phyloP scores from a whole-genome alignment of 192 early-diverging fungal genomes.

The Entomortierella beljakovae region DNA sequence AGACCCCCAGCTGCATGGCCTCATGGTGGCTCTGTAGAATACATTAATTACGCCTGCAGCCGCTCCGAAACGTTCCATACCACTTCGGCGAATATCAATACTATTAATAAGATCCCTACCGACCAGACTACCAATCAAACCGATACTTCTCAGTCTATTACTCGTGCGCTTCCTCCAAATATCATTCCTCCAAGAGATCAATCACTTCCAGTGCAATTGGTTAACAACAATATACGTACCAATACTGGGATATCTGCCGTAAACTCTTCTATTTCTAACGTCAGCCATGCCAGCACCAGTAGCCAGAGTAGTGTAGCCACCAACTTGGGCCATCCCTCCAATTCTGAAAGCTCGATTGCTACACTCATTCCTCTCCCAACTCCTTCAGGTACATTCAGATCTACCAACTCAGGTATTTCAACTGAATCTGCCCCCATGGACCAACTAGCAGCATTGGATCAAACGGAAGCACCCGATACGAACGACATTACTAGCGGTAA shows the following conservation, averaged over 20 bases:
- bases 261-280: constrained; percentile 28
- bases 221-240: constrained; percentile 17
- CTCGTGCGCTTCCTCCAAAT: neutral
- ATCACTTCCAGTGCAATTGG: constrained; percentile 7
- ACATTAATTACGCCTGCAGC: constrained; percentile 35
- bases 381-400: constrained; percentile 22
- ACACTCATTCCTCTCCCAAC: constrained; percentile 34
- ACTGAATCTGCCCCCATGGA: constrained; percentile 18
- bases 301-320: constrained; percentile 7
- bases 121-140: neutral
- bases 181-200: neutral
- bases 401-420: neutral
- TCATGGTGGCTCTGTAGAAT: constrained; percentile 40
- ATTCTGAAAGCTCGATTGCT: constrained; percentile 23
- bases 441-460: constrained; percentile 19
- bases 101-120: constrained; percentile 4
- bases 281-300: constrained; percentile 18
- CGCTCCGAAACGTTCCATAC: constrained; percentile 1
- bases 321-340: constrained; percentile 10
- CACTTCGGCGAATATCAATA: neutral
- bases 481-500: neutral
- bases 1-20: constrained; percentile 44
- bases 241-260: constrained; percentile 29
- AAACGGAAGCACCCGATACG: neutral
- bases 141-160: neutral